A percentile compares a stretch with the other conserved stretches of the same genome.
phyloP scores from a whole-genome alignment of 805 yeast species.

The Nakazawaea anatomiae region DNA sequence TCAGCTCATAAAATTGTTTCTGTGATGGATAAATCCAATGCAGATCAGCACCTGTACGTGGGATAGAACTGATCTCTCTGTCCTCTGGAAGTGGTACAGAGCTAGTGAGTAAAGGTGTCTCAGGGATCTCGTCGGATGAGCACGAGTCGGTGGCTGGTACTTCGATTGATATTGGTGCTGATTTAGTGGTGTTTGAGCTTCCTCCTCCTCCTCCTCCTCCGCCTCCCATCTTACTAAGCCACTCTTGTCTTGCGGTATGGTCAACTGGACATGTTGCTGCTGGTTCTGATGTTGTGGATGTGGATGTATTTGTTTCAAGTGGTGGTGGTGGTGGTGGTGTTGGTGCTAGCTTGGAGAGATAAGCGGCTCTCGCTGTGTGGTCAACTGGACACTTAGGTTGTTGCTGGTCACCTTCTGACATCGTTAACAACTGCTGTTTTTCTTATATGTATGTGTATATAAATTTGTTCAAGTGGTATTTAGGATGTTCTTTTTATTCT shows the following conservation, averaged over 20 bases:
- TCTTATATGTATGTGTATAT: too few species aligned
- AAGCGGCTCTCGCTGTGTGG: constrained; percentile 47
- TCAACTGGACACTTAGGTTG: constrained; percentile 57
- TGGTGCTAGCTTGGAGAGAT: constrained; percentile 30
- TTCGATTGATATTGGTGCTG: constrained; percentile 35
- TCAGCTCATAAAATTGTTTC: constrained; percentile 90
- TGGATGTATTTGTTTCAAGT: neutral
- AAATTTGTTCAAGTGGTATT: too few species aligned
- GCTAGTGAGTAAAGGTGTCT: constrained; percentile 26
- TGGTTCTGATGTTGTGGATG: constrained; percentile 15
- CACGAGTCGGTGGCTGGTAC: constrained; percentile 26
- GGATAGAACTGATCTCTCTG: constrained; percentile 76
- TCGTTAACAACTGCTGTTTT: too few species aligned
- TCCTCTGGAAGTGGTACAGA: constrained; percentile 54
- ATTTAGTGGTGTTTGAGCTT: constrained; percentile 14
- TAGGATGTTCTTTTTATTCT: too few species aligned
- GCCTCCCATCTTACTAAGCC: constrained; percentile 31
- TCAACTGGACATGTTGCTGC: constrained; percentile 59
- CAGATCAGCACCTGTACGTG: constrained; percentile 57
- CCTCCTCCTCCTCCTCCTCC: constrained; percentile 4
- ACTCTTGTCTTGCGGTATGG: constrained; percentile 49
- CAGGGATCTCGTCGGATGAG: constrained; percentile 38
- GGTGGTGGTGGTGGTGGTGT: neutral
- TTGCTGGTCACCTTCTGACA: neutral
- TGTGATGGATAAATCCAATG: constrained; percentile 97